Percentiles rank a stretch among this genome's conserved stretches.
Conservation (phyloP, 371 early-diverging fungal species). For the Encephalitozoon romaleae region DNA sequence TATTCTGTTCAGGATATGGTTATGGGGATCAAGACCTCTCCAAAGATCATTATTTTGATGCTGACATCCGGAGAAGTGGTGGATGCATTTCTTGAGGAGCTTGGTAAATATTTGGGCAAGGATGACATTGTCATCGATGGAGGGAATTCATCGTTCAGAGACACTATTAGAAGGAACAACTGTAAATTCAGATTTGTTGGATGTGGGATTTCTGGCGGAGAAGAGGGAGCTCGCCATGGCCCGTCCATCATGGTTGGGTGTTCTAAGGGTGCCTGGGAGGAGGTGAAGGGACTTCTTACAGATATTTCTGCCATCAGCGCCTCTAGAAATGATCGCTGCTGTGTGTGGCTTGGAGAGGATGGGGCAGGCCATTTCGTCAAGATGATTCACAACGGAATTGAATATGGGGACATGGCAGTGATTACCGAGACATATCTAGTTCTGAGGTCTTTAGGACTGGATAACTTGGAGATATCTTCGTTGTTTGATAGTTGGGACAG, state of each 20-base stretch:
- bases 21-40: conserved; percentile 71
- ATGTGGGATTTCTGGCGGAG: conserved; percentile 95
- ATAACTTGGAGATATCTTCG: conserved; percentile 73
- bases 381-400: conserved; percentile 99
- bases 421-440: conserved; percentile 87
- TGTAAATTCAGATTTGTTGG: conserved; percentile 71
- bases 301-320: conserved; percentile 77
- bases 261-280: conserved; percentile 73
- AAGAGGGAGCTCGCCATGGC: conserved; percentile 94
- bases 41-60: conserved; percentile 85
- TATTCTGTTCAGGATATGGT: conserved; percentile 80
- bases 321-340: conserved; percentile 75
- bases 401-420: conserved; percentile 98
- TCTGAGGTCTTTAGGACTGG: conserved; percentile 70
- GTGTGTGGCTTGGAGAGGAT: conserved; percentile 92
- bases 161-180: conserved; percentile 74
- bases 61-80: conserved; percentile 90
- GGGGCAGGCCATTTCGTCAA: conserved; percentile 98
- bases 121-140: conserved; percentile 96
- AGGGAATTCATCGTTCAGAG: conserved; percentile 95
- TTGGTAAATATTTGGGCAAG: conserved; percentile 70
- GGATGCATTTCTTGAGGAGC: conserved; percentile 79
- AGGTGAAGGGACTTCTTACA: conserved; percentile 76
- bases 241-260: conserved; percentile 98
- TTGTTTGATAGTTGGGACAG: conserved; percentile 83